A percentile compares a stretch with the other conserved stretches of the same genome.
phyloP scores from a whole-genome alignment of 352 stramenopile genomes.

The Phytophthora pluvialis region DNA sequence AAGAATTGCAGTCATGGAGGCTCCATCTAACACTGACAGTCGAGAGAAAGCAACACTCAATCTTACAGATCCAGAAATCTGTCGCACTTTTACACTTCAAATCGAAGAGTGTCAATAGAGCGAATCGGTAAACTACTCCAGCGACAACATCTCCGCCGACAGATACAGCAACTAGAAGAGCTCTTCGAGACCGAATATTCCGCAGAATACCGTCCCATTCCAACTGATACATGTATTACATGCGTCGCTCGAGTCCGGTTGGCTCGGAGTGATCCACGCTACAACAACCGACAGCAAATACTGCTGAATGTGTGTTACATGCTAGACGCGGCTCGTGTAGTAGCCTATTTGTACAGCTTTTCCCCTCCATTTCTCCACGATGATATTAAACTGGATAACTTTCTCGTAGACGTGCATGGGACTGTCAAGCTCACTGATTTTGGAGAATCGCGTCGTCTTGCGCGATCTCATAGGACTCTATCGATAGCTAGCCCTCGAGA shows the following conservation, averaged over 20 bases:
- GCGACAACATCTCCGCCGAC: too few relatives aligned
- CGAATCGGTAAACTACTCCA: too few relatives aligned
- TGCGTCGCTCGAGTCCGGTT: conserved; percentile 16
- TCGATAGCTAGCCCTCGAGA: neutral
- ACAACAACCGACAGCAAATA: conserved; percentile 48
- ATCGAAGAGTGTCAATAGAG: too few relatives aligned
- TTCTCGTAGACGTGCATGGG: conserved; percentile 66
- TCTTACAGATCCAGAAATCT: too few relatives aligned
- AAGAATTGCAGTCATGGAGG: too few relatives aligned
- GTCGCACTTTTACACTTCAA: too few relatives aligned
- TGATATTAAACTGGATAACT: conserved; percentile 84
- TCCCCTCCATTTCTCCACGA: conserved; percentile 71
- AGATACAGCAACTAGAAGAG: too few relatives aligned
- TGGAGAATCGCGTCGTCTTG: conserved; percentile 57
- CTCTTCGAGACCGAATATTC: too few relatives aligned
- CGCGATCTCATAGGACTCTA: conserved; percentile 18
- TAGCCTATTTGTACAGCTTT: conserved; percentile 81
- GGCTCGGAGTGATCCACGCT: neutral
- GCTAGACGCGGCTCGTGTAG: conserved; percentile 62
- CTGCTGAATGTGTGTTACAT: conserved; percentile 71
- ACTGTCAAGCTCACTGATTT: conserved; percentile 87
- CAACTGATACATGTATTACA: too few relatives aligned
- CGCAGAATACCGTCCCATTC: too few relatives aligned
- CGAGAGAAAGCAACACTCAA: too few relatives aligned
- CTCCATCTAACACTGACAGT: too few relatives aligned